Conservation (phyloP, 1,284 basidiomycete genomes). For the Gymnopus androsaceus region DNA sequence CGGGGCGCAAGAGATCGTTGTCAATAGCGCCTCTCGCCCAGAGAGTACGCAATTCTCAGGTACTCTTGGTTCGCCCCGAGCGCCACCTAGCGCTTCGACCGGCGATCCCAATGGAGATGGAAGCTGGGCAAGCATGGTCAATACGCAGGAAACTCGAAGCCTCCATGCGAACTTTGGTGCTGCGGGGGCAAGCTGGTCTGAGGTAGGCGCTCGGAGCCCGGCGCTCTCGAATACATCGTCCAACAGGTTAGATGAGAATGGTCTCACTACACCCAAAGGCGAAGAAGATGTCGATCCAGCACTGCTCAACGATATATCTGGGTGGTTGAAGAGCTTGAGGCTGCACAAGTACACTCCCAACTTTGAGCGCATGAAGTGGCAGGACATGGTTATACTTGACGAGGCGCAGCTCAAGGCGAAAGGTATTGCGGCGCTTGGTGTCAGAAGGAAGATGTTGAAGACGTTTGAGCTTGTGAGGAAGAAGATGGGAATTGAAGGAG, state of each 20-base stretch:
- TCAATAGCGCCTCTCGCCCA: slow-evolving; percentile 63
- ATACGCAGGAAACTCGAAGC: no score
- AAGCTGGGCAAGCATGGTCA: slow-evolving; percentile 98
- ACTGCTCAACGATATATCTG: slow-evolving; percentile 85
- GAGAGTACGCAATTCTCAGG: slow-evolving; percentile 93
- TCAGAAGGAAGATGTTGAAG: slow-evolving; percentile 96
- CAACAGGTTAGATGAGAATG: slow-evolving; percentile 62
- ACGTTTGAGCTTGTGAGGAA: slow-evolving; percentile 80
- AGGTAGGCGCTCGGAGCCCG: slow-evolving; percentile 56
- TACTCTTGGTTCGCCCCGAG: slow-evolving; percentile 63
- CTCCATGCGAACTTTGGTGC: slow-evolving; percentile 34
- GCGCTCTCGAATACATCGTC: slow-evolving; percentile 61
- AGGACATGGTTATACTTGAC: slow-evolving; percentile 93
- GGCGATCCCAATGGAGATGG: slow-evolving; percentile 69
- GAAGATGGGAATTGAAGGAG: slow-evolving; percentile 78
- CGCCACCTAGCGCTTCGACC: slow-evolving; percentile 25
- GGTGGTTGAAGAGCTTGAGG: slow-evolving; percentile 91
- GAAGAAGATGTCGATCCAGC: slow-evolving; percentile 92
- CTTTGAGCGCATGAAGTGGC: slow-evolving; percentile 91
- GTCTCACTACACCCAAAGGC: slow-evolving; percentile 56
- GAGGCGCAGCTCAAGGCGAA: slow-evolving; percentile 88
- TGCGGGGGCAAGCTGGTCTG: slow-evolving; percentile 52
- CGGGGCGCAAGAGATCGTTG: slow-evolving; percentile 55
- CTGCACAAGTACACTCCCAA: slow-evolving; percentile 99
- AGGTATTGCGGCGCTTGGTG: slow-evolving; percentile 94